These are phyloP conservation scores for Tephrocybe sp. DNA, from an alignment of 768 basidiomycete species.

Conservation along the genomic window DNA sequence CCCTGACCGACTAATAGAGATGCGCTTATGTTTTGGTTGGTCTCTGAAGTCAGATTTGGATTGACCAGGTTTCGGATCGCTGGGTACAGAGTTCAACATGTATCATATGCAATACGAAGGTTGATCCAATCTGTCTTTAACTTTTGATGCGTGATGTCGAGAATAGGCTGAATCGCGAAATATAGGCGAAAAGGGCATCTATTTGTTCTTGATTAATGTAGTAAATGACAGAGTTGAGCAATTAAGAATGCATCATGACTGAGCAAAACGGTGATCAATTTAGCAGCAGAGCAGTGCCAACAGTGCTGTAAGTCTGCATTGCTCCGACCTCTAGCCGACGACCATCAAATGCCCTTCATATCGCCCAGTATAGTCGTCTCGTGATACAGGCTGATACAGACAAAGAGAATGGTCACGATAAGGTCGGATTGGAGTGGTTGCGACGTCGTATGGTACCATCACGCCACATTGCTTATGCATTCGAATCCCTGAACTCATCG, in stretches of 20 bases:
- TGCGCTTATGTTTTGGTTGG: too few species aligned
- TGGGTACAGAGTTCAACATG: too few species aligned
- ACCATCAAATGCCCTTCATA: neutral
- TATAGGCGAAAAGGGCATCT: too few species aligned
- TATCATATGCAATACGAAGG: neutral
- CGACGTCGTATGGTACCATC: conserved; percentile 3
- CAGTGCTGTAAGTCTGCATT: neutral
- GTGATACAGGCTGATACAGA: neutral
- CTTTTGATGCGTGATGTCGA: neutral
- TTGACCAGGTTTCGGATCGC: too few species aligned
- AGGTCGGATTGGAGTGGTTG: neutral
- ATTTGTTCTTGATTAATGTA: too few species aligned
- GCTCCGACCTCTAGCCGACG: neutral
- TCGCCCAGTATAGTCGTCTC: neutral
- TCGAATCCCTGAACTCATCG: neutral
- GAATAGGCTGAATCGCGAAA: too few species aligned
- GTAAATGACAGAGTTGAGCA: too few species aligned
- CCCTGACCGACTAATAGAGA: too few species aligned
- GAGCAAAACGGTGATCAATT: too few species aligned
- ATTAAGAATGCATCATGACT: too few species aligned
- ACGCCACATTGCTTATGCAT: conserved; percentile 2
- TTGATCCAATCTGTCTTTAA: neutral
- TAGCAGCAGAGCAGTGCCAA: too few species aligned
- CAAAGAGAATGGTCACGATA: neutral
- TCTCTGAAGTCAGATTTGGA: too few species aligned